Evolutionary conservation across 331 rosid genomes (phyloP).

Genomic region (Dryas integrifolia): DNA sequence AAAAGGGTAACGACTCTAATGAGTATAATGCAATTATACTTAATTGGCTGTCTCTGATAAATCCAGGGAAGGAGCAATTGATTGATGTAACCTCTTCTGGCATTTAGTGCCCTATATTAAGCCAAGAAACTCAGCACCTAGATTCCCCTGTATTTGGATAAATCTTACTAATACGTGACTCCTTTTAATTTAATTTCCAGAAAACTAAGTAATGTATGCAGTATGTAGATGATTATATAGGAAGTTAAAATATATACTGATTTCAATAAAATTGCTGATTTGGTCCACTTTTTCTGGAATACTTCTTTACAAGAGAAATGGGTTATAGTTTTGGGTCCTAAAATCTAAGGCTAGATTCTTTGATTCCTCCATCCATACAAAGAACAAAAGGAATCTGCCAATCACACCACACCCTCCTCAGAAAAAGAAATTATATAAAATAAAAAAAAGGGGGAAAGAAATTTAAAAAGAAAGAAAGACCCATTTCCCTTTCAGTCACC

Average conservation of each 20-base stretch:
- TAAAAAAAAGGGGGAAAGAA: slow-evolving; percentile 22
- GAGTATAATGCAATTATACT: slow-evolving; percentile 15
- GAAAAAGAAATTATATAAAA: slow-evolving; percentile 22
- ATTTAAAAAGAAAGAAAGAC: slow-evolving; percentile 22
- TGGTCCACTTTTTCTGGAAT: slow-evolving; percentile 30
- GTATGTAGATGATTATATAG: too few species aligned
- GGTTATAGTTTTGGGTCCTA: slow-evolving; percentile 46
- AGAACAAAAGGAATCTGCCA: slow-evolving; percentile 80
- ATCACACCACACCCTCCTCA: slow-evolving; percentile 38
- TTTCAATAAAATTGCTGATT: slow-evolving; percentile 20
- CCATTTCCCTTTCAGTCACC: slow-evolving; percentile 43
- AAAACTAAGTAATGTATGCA: background rate
- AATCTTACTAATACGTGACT: slow-evolving; percentile 28
- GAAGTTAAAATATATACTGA: background rate
- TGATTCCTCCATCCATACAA: slow-evolving; percentile 62
- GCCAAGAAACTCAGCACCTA: slow-evolving; percentile 42
- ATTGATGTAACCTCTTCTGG: slow-evolving; percentile 31
- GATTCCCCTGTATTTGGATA: slow-evolving; percentile 49
- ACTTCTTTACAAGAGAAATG: slow-evolving; percentile 37
- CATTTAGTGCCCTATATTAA: slow-evolving; percentile 31
- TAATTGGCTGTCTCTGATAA: slow-evolving; percentile 12
- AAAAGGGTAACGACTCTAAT: background rate
- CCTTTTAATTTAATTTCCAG: slow-evolving; percentile 10
- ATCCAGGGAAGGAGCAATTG: slow-evolving; percentile 19
- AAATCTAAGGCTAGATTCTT: slow-evolving; percentile 78